Conservation (phyloP, 129 eudicot species). For the Dittrichia graveolens region DNA sequence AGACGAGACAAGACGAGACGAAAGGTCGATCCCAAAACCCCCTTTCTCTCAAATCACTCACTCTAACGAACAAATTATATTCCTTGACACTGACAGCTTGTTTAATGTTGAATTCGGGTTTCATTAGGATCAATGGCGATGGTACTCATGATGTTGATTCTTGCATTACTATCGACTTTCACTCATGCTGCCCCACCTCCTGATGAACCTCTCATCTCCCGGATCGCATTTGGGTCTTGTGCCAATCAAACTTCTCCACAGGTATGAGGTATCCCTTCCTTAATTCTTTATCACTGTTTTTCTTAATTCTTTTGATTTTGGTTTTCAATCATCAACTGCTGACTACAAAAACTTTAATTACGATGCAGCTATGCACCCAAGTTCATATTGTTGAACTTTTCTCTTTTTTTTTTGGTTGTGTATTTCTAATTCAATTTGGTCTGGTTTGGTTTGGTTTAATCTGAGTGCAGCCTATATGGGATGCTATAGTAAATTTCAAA, state of each 20-base stretch:
- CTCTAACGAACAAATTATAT: too few relatives aligned
- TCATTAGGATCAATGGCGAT: slow-evolving; percentile 11
- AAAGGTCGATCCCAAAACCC: too few relatives aligned
- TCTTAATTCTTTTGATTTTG: too few relatives aligned
- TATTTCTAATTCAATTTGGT: too few relatives aligned
- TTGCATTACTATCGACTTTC: slow-evolving; percentile 22
- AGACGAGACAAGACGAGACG: too few relatives aligned
- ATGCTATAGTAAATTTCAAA: slow-evolving; percentile 46
- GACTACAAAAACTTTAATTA: too few relatives aligned
- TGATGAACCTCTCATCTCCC: slow-evolving; percentile 33
- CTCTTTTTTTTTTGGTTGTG: too few relatives aligned
- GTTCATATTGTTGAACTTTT: too few relatives aligned
- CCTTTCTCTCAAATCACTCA: too few relatives aligned
- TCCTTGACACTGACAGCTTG: too few relatives aligned
- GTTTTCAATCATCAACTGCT: too few relatives aligned
- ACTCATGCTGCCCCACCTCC: background rate
- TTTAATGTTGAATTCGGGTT: background rate
- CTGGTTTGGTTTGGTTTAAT: background rate
- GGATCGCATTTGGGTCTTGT: slow-evolving; percentile 76
- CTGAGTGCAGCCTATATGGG: slow-evolving; percentile 54
- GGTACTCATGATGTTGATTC: background rate
- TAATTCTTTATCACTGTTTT: background rate
- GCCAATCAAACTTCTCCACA: slow-evolving; percentile 66
- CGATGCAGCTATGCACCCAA: too few relatives aligned
- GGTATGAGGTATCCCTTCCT: slow-evolving; percentile 22